phyloP scores from a whole-genome alignment of 2,329 filamentous ascomycete genomes.

The Claviceps paspali region DNA sequence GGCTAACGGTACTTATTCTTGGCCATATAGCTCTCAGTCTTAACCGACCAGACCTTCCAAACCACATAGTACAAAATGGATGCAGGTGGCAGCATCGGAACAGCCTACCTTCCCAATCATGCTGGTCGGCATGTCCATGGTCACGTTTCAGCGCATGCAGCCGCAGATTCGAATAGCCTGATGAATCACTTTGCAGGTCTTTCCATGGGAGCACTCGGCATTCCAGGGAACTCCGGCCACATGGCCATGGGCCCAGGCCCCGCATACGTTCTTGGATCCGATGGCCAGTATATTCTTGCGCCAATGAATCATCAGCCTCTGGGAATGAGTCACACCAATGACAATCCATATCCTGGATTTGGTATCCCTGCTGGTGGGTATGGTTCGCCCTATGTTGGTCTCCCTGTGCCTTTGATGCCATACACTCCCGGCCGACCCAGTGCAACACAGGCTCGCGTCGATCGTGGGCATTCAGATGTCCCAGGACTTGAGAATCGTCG shows the following conservation, averaged over 20 bases:
- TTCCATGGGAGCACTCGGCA: slow-evolving; percentile 21
- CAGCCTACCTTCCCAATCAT: slow-evolving; percentile 17
- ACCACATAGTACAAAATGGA: slow-evolving; percentile 19
- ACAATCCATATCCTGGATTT: slow-evolving; percentile 19
- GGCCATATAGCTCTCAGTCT: slow-evolving; percentile 15
- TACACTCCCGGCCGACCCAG: slow-evolving; percentile 37
- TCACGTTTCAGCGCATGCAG: slow-evolving; percentile 15
- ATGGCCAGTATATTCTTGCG: slow-evolving; percentile 24
- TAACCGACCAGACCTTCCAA: slow-evolving; percentile 17
- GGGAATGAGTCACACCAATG: slow-evolving; percentile 19
- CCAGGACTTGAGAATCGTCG: slow-evolving; percentile 50
- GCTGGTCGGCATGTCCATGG: slow-evolving; percentile 15
- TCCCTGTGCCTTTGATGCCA: slow-evolving; percentile 27
- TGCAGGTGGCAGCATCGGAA: slow-evolving; percentile 15
- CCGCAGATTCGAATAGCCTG: slow-evolving; percentile 16
- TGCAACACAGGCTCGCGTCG: slow-evolving; percentile 28
- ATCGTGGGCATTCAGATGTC: slow-evolving; percentile 36
- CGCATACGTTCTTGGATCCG: slow-evolving; percentile 22
- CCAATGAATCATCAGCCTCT: slow-evolving; percentile 21
- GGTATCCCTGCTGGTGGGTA: slow-evolving; percentile 18
- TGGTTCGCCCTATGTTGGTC: slow-evolving; percentile 21
- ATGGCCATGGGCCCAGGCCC: slow-evolving; percentile 20
- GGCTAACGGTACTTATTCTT: neutral
- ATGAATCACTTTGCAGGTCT: slow-evolving; percentile 23
- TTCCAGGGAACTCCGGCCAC: slow-evolving; percentile 15